Base-by-base conservation (phyloP, 2,329 filamentous ascomycete genomes). In the Purpureocillium lavendulum region DNA sequence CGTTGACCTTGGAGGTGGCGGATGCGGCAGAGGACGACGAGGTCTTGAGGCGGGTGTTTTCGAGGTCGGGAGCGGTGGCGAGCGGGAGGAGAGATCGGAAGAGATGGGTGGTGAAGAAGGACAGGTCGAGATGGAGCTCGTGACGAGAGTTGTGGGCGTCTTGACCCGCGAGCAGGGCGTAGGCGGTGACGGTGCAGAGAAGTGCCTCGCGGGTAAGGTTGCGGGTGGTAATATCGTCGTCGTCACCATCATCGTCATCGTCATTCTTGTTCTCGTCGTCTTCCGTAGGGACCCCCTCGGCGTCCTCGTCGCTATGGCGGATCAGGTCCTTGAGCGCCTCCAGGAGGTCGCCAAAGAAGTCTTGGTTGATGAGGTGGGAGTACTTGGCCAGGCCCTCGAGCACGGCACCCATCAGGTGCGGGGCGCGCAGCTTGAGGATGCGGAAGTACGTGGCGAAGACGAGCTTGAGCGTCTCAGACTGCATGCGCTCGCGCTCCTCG, bases 371-470 rank as follows among this genome's bases (percentile, higher is more conserved):
- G 43, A 98, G 74, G 58, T 96, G 92, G 4, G 89, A 82, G 57
- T 94, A 98, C 57, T 88, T 88, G 37, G 90, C 89, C 16, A 98
- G 69, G 21, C 92, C 92, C 66, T 97, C 92, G 5, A 98, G 75
- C 0, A 96, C 89, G 12, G 90, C 89, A n/a, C 92, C 92, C 87
- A 96, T 97, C 14, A 98, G 76, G 49, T 84, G 79, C 12, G 87
- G 82, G 17, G 79, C 74, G 18, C 88, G 80, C 39, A 80, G 72
- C 66, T 97, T 97, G 33, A 98, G 69, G 40, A 97, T 90, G 38
- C 89, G 83, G 63, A 98, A 97, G 66, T 98, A 98, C 2, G 82
- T 84, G 13, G 86, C 86, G 57, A 98, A 98, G 10, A 98, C 92
- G 42, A 96, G 73, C 65, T 97, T 98, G 38, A 98, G 67, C 2